A percentile compares a stretch with the other conserved stretches of the same genome.
phyloP scores from a whole-genome alignment of 305 asterid species.

The Fraxinus nigra region DNA sequence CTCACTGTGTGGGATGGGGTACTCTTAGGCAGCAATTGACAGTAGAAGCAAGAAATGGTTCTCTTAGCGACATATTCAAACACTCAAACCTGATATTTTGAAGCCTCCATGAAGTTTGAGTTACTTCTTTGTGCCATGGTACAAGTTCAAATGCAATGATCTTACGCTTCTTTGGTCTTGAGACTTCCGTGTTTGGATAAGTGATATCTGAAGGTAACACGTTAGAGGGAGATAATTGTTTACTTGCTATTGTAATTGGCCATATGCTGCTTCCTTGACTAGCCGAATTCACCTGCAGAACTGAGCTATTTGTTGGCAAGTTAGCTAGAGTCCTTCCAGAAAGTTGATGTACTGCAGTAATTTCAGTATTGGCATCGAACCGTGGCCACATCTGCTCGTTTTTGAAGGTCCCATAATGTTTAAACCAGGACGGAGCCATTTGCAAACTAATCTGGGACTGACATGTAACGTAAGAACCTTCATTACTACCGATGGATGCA shows the following conservation, averaged over 20 bases:
- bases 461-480: conserved; percentile 23
- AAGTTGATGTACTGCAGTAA: conserved; percentile 27
- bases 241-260: conserved; percentile 27
- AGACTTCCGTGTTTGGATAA: conserved; percentile 32
- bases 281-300: conserved; percentile 35
- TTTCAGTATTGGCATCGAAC: conserved; percentile 26
- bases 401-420: conserved; percentile 41
- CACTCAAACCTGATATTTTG: conserved; percentile 48
- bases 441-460: conserved; percentile 38
- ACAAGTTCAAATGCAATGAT: conserved; percentile 32
- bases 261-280: conserved; percentile 30
- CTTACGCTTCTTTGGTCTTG: conserved; percentile 58
- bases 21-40: not conserved
- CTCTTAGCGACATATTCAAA: not conserved
- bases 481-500: conserved; percentile 24
- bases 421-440: conserved; percentile 58
- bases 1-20: not conserved
- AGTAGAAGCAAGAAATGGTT: not conserved
- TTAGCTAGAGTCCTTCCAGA: conserved; percentile 32
- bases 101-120: conserved; percentile 25
- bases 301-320: conserved; percentile 29
- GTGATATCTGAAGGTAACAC: conserved; percentile 34
- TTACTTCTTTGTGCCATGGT: conserved; percentile 69
- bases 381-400: conserved; percentile 37
- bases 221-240: conserved; percentile 26